Percentiles rank a stretch among this genome's conserved stretches.
These are phyloP conservation scores for Ilyonectria mors-panacis DNA, from an alignment of 2,329 filamentous ascomycete species.

Conservation along the genomic window DNA sequence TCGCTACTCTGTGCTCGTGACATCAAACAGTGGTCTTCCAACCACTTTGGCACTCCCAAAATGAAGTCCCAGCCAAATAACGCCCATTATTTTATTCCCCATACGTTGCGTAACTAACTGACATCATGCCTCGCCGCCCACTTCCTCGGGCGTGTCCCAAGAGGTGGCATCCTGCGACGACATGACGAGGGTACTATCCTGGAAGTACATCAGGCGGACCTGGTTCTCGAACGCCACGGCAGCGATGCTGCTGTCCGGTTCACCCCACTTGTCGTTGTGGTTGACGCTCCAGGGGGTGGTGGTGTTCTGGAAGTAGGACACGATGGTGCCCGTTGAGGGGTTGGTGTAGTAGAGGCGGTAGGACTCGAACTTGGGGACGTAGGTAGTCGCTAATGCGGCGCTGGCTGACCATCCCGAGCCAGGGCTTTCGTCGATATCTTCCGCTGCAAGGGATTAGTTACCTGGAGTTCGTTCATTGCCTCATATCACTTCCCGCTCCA, in stretches of 20 bases:
- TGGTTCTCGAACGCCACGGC: constrained; percentile 35
- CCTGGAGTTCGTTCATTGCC: not conserved
- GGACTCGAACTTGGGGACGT: constrained; percentile 27
- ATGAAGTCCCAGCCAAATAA: constrained; percentile 7
- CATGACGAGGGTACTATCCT: constrained; percentile 27
- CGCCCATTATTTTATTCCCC: not conserved
- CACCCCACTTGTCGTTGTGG: constrained; percentile 28
- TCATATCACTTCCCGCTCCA: no score
- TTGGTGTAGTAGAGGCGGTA: constrained; percentile 38
- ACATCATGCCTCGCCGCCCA: constrained; percentile 9
- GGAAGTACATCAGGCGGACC: constrained; percentile 38
- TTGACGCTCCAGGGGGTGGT: constrained; percentile 12
- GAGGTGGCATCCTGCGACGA: constrained; percentile 22
- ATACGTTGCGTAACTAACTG: not conserved
- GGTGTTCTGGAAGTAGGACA: constrained; percentile 28
- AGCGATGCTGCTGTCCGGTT: constrained; percentile 33
- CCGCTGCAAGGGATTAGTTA: constrained; percentile 8
- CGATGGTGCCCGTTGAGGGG: constrained; percentile 26
- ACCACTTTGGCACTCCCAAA: not conserved
- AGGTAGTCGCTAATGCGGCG: constrained; percentile 30
- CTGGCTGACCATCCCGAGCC: constrained; percentile 29
- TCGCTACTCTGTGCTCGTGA: not conserved
- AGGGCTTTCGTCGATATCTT: constrained; percentile 28
- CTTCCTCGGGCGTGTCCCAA: constrained; percentile 22
- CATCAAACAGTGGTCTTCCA: not conserved